Evolutionary conservation across 1,284 basidiomycete genomes (phyloP).

Genomic region (Ceratobasidium sp.): DNA sequence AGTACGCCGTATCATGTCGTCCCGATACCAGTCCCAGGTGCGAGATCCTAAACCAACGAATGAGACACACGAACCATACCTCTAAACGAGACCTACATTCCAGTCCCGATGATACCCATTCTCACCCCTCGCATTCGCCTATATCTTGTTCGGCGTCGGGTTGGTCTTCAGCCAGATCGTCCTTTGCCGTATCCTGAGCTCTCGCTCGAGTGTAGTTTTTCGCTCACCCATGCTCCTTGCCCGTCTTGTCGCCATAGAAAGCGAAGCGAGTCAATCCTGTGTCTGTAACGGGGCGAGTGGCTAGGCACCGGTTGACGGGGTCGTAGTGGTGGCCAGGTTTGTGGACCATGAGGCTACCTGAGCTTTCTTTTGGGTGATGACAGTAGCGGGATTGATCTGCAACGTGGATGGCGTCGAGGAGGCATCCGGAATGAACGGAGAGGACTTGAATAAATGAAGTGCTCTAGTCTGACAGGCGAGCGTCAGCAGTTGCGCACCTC

Average conservation of each 20-base stretch:
- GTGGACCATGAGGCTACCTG: conserved; percentile 65
- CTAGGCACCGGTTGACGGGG: conserved; percentile 67
- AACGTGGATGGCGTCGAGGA: conserved; percentile 63
- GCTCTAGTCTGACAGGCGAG: background rate
- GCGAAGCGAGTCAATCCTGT: conserved; percentile 62
- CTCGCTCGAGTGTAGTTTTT: conserved; percentile 60
- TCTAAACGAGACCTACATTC: conserved; percentile 54
- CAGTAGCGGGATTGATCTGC: conserved; percentile 67
- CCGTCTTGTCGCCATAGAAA: conserved; percentile 63
- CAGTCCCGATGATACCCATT: conserved; percentile 61
- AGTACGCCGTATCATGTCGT: conserved; percentile 57
- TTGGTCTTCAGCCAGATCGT: conserved; percentile 62
- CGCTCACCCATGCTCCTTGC: conserved; percentile 63
- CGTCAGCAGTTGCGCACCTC: conserved; percentile 51
- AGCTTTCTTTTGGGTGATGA: conserved; percentile 64
- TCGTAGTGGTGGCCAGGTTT: conserved; percentile 66
- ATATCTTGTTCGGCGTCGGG: conserved; percentile 60
- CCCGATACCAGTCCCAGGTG: conserved; percentile 63
- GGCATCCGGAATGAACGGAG: conserved; percentile 67
- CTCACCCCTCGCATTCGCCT: conserved; percentile 59
- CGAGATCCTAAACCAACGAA: conserved; percentile 58
- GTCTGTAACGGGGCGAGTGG: conserved; percentile 62
- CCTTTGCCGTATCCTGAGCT: conserved; percentile 58
- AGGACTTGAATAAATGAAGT: conserved; percentile 54
- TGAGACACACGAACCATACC: background rate